Percentiles rank a stretch among this genome's conserved stretches.
phyloP scores from a whole-genome alignment of 768 basidiomycete species.

The Rhizopogon sp. region DNA sequence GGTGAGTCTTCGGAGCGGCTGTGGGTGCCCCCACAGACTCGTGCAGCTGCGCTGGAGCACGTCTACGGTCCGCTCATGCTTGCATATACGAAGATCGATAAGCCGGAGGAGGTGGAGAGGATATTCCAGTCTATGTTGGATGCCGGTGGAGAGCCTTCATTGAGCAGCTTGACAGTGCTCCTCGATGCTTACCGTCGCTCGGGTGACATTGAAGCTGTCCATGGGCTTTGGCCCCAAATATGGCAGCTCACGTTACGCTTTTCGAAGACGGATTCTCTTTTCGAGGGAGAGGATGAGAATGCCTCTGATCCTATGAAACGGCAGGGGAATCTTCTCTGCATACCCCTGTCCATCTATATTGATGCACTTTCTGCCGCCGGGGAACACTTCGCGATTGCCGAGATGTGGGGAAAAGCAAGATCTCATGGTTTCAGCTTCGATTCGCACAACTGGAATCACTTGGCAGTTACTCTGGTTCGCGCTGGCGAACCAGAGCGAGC shows the following conservation, averaged over 20 bases:
- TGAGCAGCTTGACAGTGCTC: conserved; percentile 58
- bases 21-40: conserved; percentile 38
- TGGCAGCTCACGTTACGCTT: conserved; percentile 49
- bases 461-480: conserved; percentile 68
- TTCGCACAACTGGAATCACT: conserved; percentile 88
- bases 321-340: conserved; percentile 57
- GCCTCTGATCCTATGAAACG: conserved; percentile 15
- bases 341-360: conserved; percentile 79
- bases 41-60: conserved; percentile 42
- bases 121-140: conserved; percentile 50
- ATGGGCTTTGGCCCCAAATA: conserved; percentile 65
- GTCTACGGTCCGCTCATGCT: conserved; percentile 60
- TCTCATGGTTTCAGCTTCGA: conserved; percentile 71
- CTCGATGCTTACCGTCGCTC: conserved; percentile 69
- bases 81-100: conserved; percentile 38
- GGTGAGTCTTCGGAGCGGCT: conserved; percentile 26
- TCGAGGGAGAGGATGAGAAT: conserved; percentile 19
- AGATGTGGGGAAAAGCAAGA: conserved; percentile 63
- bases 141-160: conserved; percentile 50
- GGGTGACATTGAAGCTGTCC: conserved; percentile 49
- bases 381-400: conserved; percentile 53
- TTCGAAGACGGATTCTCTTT: conserved; percentile 28
- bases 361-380: conserved; percentile 66
- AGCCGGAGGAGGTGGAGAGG: conserved; percentile 50
- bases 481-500: conserved; percentile 81